Percentiles rank a stretch among this genome's conserved stretches.
phyloP scores from a whole-genome alignment of 768 basidiomycete species.

The Russula virescens region DNA sequence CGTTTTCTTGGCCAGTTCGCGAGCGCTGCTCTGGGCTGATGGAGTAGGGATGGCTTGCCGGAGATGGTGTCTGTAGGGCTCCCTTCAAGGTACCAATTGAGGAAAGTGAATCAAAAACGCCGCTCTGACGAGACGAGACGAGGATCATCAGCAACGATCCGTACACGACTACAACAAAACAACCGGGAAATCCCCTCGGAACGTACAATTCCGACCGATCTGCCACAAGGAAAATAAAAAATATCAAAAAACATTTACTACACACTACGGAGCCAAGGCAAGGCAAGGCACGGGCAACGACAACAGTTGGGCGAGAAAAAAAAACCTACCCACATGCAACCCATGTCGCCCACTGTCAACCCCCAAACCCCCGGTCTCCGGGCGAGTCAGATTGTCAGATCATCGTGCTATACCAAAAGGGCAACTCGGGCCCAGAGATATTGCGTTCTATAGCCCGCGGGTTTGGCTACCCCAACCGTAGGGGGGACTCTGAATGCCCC shows the following conservation, averaged over 20 bases:
- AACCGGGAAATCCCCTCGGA: background rate
- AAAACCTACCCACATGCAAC: background rate
- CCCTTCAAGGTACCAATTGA: constrained; percentile 14
- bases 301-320: no score
- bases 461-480: background rate
- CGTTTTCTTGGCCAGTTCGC: background rate
- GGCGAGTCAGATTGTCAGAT: constrained; percentile 8
- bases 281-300: no score
- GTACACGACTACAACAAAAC: no score
- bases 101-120: constrained; percentile 14
- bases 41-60: background rate
- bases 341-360: background rate
- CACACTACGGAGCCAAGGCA: no score
- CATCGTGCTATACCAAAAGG: constrained; percentile 18
- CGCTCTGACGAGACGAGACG: no score
- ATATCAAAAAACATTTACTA: no score
- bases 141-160: no score
- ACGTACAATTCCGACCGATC: background rate
- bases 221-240: background rate
- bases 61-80: background rate
- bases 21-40: constrained; percentile 2
- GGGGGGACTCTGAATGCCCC: background rate
- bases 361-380: constrained; percentile 5
- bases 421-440: constrained; percentile 11
- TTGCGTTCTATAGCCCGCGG: background rate